Base-by-base conservation (phyloP, 2,329 filamentous ascomycete species). In the Trichoderma lentiforme region DNA sequence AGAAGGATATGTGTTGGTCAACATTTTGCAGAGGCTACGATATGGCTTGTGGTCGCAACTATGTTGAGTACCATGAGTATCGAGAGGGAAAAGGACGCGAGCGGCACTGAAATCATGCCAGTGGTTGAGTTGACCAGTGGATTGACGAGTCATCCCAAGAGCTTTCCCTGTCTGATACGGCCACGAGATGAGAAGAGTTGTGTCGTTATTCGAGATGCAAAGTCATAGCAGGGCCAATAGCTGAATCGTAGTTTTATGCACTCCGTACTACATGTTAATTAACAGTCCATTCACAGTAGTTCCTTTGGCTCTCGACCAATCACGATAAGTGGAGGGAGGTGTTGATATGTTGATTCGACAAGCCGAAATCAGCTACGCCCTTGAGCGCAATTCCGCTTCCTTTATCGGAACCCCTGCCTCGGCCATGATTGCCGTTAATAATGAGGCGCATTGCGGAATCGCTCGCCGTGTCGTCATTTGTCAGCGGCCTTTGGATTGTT, bases 1-100 rank as follows among this genome's bases (percentile, higher is more conserved):
- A 82, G 84, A 24, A 81, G 87, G 24, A 81, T 85, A 11, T 89
- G 86, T 74, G 80, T 83, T 6, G 86, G 87, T 0, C 82, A 85
- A 72, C 82, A 83, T 64, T 76, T 90, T 11, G 88, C 87, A 3
- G 84, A 81, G 32, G 81, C 81, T 3, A 81, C 80, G 34, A 79
- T 85, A 2, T 85, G 81, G 76, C 83, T 83, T 18, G 79, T 81
- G 1, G 75, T 85, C 43, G 81, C 81, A 0, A 80, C 78, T 0
- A 78, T 85, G 51, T 74, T 86, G 47, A 80, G 82, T 18, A 81
- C 80, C 0, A 76, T 84, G 68, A 76, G 79, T 6, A 76, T 84
- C 4, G 73, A 77, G 47, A 80, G 78, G 72, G 75, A 75, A 6
- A 71, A 76, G 18, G 81, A 81, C 51, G 76, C 76, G 14, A 73